Conservation (phyloP, 2,329 filamentous ascomycete genomes). For the Pseudopyrenochaeta lycopersici region DNA sequence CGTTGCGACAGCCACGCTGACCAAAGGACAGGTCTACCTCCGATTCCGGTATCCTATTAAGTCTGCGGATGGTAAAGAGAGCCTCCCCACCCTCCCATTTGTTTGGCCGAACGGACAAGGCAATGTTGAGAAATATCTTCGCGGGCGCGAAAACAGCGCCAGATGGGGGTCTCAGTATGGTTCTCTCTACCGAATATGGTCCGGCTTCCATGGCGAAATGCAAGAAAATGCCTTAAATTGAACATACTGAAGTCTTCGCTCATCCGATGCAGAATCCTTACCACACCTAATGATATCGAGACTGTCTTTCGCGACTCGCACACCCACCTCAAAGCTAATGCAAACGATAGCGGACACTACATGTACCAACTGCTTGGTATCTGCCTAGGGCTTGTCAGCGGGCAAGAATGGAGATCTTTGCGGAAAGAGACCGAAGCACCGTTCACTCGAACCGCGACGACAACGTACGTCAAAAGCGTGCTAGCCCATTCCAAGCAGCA, state of each 20-base stretch:
- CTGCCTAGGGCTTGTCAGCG: conserved; percentile 55
- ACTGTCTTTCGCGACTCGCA: conserved; percentile 56
- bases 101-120: conserved; percentile 40
- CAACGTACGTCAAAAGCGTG: conserved; percentile 6
- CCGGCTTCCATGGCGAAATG: conserved; percentile 53
- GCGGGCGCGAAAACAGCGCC: conserved; percentile 44
- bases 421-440: conserved; percentile 25
- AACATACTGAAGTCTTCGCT: background rate
- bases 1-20: background rate
- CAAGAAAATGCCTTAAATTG: conserved; percentile 20
- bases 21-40: conserved; percentile 3
- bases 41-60: conserved; percentile 13
- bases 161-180: conserved; percentile 48
- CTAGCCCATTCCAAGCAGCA: conserved; percentile 7
- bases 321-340: conserved; percentile 53
- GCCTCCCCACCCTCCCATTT: conserved; percentile 22
- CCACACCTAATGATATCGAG: conserved; percentile 18
- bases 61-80: conserved; percentile 2
- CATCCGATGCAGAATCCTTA: conserved; percentile 16
- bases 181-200: conserved; percentile 48
- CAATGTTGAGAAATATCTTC: conserved; percentile 53
- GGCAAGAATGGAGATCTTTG: conserved; percentile 38
- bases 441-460: conserved; percentile 20
- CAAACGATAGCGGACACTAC: conserved; percentile 55
- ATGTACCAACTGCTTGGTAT: conserved; percentile 53